Conservation (phyloP, 805 yeast genomes). For the Wickerhamomyces bisporus region DNA sequence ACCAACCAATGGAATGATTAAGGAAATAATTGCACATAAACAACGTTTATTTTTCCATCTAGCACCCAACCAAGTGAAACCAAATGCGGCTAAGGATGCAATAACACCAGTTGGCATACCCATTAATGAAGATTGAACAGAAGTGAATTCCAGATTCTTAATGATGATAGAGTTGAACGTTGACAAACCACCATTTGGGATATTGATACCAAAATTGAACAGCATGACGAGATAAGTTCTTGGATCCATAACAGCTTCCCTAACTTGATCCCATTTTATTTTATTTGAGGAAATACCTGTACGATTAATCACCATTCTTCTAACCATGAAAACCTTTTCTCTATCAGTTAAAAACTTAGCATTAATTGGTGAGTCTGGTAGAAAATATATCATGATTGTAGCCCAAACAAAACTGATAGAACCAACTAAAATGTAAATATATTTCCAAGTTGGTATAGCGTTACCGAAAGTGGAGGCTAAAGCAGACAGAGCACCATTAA, state of each 20-base stretch:
- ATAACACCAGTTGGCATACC: slow-evolving; percentile 25
- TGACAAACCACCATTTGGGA: slow-evolving; percentile 31
- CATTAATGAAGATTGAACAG: slow-evolving; percentile 22
- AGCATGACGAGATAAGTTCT: slow-evolving; percentile 30
- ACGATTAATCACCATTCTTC: slow-evolving; percentile 35
- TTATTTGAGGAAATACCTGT: slow-evolving; percentile 39
- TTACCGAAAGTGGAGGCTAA: slow-evolving; percentile 34
- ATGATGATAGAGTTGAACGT: slow-evolving; percentile 25
- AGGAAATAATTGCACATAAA: slow-evolving; percentile 22
- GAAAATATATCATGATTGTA: slow-evolving; percentile 26
- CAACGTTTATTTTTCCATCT: slow-evolving; percentile 26
- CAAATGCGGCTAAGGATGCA: slow-evolving; percentile 28
- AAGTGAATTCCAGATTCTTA: slow-evolving; percentile 18
- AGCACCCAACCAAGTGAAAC: slow-evolving; percentile 30
- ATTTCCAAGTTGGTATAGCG: slow-evolving; percentile 39
- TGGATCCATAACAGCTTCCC: slow-evolving; percentile 38
- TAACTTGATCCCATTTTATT: slow-evolving; percentile 36
- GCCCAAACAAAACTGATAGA: slow-evolving; percentile 37
- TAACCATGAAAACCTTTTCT: slow-evolving; percentile 41
- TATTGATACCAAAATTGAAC: slow-evolving; percentile 26
- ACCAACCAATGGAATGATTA: slow-evolving; percentile 26
- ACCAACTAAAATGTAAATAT: slow-evolving; percentile 46
- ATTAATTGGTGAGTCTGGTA: slow-evolving; percentile 44
- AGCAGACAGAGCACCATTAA: slow-evolving; percentile 34
- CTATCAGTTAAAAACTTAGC: slow-evolving; percentile 35